phyloP scores from a whole-genome alignment of 2,329 filamentous ascomycete species.

The Aspergillus proliferans region DNA sequence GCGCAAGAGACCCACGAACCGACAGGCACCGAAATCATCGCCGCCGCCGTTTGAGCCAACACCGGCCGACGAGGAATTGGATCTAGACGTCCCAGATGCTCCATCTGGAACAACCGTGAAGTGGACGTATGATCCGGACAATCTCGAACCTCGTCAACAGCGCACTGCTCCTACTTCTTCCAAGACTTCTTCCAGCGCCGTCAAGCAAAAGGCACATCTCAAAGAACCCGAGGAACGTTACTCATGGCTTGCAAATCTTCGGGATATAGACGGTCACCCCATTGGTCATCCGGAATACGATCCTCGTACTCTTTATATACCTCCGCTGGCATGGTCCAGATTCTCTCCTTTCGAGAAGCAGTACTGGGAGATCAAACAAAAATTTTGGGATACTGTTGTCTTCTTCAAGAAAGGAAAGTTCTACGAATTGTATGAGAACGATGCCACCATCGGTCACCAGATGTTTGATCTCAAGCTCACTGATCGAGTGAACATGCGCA shows the following conservation, averaged over 20 bases:
- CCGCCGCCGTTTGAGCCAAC: slow-evolving; percentile 42
- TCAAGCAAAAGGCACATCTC: slow-evolving; percentile 64
- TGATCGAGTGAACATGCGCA: slow-evolving; percentile 97
- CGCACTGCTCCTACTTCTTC: slow-evolving; percentile 33
- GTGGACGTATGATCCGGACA: slow-evolving; percentile 69
- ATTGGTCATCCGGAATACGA: slow-evolving; percentile 82
- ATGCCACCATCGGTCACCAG: slow-evolving; percentile 92
- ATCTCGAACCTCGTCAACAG: slow-evolving; percentile 46
- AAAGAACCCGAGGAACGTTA: slow-evolving; percentile 83
- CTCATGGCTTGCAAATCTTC: slow-evolving; percentile 78
- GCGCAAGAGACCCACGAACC: slow-evolving; percentile 57
- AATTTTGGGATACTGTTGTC: slow-evolving; percentile 93
- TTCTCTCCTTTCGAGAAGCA: slow-evolving; percentile 97
- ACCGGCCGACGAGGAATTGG: slow-evolving; percentile 49
- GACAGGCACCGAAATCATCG: slow-evolving; percentile 31
- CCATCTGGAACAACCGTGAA: slow-evolving; percentile 68
- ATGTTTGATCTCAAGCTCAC: slow-evolving; percentile 97
- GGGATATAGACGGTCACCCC: slow-evolving; percentile 76
- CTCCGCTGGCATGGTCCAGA: slow-evolving; percentile 67
- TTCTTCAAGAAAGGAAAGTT: slow-evolving; percentile 99
- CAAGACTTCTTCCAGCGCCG: slow-evolving; percentile 31
- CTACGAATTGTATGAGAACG: slow-evolving; percentile 96
- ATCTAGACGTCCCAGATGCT: slow-evolving; percentile 50
- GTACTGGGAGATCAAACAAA: slow-evolving; percentile 99
- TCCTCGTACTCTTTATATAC: slow-evolving; percentile 83